Conservation (phyloP, 495 filamentous ascomycete species). For the Lasiosphaeria ovina region DNA sequence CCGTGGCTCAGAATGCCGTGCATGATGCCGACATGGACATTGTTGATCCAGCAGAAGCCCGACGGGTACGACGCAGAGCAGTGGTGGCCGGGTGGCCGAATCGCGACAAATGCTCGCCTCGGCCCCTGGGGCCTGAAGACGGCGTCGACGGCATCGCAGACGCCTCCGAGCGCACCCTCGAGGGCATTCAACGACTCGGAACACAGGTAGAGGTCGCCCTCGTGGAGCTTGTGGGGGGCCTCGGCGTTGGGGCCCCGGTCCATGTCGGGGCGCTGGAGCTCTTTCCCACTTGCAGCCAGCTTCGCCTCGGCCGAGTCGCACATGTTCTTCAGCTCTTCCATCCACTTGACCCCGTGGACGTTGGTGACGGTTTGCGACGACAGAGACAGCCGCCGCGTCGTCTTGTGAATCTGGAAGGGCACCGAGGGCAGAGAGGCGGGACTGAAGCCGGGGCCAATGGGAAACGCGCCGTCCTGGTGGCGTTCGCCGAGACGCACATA, state of each 20-base stretch:
- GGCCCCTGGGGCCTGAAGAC: conserved; percentile 64
- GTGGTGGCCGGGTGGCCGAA: conserved; percentile 89
- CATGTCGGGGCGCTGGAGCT: conserved; percentile 62
- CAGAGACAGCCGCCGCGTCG: conserved; percentile 60
- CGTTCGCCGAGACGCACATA: conserved; percentile 82
- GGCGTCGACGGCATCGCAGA: conserved; percentile 85
- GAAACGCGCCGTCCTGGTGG: conserved; percentile 67
- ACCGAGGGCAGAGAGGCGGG: conserved; percentile 55
- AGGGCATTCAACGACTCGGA: conserved; percentile 80
- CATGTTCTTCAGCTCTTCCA: conserved; percentile 85
- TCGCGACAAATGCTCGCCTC: conserved; percentile 73
- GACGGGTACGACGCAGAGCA: conserved; percentile 85
- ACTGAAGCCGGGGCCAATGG: conserved; percentile 52
- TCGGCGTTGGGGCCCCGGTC: conserved; percentile 46
- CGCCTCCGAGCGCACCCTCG: conserved; percentile 83
- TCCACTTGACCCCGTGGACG: conserved; percentile 84
- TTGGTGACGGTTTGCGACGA: conserved; percentile 69
- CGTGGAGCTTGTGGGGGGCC: conserved; percentile 58
- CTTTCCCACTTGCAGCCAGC: conserved; percentile 69
- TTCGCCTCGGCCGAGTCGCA: conserved; percentile 74
- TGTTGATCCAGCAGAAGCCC: conserved; percentile 98
- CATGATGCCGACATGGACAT: conserved; percentile 94
- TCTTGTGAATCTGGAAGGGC: conserved; percentile 83
- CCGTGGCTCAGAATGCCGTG: conserved; percentile 79
- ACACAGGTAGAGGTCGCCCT: conserved; percentile 87